These are phyloP conservation scores for Colletotrichum plurivorum DNA, from an alignment of 2,329 filamentous ascomycete genomes.

Conservation along the genomic window DNA sequence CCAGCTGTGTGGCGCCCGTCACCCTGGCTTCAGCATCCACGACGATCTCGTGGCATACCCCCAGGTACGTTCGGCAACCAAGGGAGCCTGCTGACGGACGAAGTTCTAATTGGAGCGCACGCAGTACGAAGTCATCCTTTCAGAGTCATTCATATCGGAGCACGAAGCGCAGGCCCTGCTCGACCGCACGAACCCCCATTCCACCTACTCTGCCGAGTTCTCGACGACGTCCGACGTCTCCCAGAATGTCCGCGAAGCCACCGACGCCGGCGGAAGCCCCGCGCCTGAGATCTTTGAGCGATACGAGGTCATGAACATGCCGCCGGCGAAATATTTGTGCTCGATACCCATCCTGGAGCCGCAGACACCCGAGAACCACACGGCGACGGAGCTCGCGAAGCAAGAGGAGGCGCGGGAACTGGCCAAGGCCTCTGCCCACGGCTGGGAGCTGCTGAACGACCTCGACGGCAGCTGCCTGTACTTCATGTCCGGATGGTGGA, in stretches of 20 bases:
- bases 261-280: slow-evolving; percentile 47
- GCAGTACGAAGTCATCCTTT: slow-evolving; percentile 86
- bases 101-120: not conserved
- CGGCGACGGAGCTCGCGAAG: slow-evolving; percentile 75
- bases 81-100: slow-evolving; percentile 11
- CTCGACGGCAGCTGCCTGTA: slow-evolving; percentile 88
- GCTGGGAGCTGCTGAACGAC: slow-evolving; percentile 83
- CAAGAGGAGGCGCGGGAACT: slow-evolving; percentile 87
- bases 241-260: slow-evolving; percentile 52
- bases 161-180: slow-evolving; percentile 76
- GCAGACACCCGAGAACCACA: slow-evolving; percentile 70
- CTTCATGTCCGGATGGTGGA: slow-evolving; percentile 91
- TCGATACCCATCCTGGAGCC: slow-evolving; percentile 80
- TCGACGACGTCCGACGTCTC: slow-evolving; percentile 57
- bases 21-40: slow-evolving; percentile 82
- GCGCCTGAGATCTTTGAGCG: slow-evolving; percentile 54
- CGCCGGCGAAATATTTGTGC: slow-evolving; percentile 84
- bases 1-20: slow-evolving; percentile 63
- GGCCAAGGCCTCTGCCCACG: slow-evolving; percentile 80
- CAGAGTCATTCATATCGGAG: slow-evolving; percentile 79
- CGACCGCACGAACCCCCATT: slow-evolving; percentile 52
- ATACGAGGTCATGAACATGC: slow-evolving; percentile 83
- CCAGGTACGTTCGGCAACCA: slow-evolving; percentile 70
- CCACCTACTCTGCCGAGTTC: slow-evolving; percentile 58
- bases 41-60: slow-evolving; percentile 91